Base-by-base conservation (phyloP, 129 eudicot species). In the Centella asiatica region DNA sequence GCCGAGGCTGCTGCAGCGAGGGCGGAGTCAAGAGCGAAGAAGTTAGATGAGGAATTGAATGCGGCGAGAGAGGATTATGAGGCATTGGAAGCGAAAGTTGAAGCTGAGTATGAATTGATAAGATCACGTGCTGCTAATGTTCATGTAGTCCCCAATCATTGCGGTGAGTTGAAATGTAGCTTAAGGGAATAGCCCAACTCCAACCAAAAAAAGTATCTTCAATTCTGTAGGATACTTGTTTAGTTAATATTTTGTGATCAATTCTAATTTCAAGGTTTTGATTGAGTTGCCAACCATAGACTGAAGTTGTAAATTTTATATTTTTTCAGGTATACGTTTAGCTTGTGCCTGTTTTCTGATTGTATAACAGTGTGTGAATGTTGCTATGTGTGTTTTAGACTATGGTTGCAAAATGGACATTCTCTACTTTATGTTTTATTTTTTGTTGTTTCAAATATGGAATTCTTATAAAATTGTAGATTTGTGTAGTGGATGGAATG, bases 71-170 rank as follows among this genome's bases (percentile, higher is more conserved):
- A 82, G 62, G 83, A 80, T 57, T 84, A 72, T 76, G 89, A 81
- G 78, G 90, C 88, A 5, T 65, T 87, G 79, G 95, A 87, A 72
- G 83, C 85, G 20, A 77, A 79, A 39, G 69, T 93, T 27, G 89
- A 93, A 58, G 86, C 85, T 15, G 88, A 78, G 15, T 80, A 71
- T 47, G 86, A 78, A 29, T 49, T 62, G 9, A 59, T 93, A 9
- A 77, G 74, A 62, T 71, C 92, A 42, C 81, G 89, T 24, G 90
- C 72, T 65, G 72, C 55, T 23, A 77, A 69, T 74, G 78, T 71
- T 25, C 99, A 87, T 66, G 87, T 85, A 17, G 99, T 88, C 50
- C 99, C 99, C 1, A 63, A 60, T 74, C 88, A 85, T 68, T 83
- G 89, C 27, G 99, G 99, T 85, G 57, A 80, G 90, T 64, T 44